Base-by-base conservation (phyloP, 1,139 yeast genomes). In the Geotrichum fermentans region DNA sequence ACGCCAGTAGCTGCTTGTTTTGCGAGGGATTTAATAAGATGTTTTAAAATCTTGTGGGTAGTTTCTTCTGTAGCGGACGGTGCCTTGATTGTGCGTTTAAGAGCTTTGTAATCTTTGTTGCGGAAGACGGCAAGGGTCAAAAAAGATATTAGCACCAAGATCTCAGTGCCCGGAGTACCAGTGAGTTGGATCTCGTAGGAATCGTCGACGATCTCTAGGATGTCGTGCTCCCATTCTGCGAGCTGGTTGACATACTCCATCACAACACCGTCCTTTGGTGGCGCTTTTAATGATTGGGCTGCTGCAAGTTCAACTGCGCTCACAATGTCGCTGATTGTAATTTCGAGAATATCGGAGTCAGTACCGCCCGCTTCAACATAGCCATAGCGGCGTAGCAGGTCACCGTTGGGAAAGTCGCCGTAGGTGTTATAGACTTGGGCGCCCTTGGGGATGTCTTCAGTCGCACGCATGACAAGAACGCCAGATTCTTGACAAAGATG, bases 391-490 rank as follows among this genome's bases (percentile, higher is more conserved):
- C 98, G 78, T 51, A 92, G 72, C 33, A 92, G 74, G 60, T 92
- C 97, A 29, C 92, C 73, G 63, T 90, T 90, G 22, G 97, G 95
- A 56, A 86, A 82, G 47, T 88, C 94, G 2, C 96, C 95, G 64
- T 92, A 92, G 0, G 90, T 84, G 65, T 90, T 90, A 68, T 78
- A 90, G 2, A 92, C 72, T 61, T 92, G 97, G 21, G 79, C 82
- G 1, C 86, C 90, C 39, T 69, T 68, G 8, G 66, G 52, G 36
- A 92, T 90, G 3, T 70, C 66, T 50, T 74, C 77, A n/a, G 79
- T 78, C 3, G 95, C 77, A 43, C 75, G 73, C 92, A 92, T 87
- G 8, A 79, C 79, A 42, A 89, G 69, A 2, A 66, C 63, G 3
- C 63, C 68, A 2, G 52, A 59, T 16, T 61, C 59, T 44, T 60